Evolutionary conservation across 495 filamentous ascomycete species (phyloP).

Genomic region (Lepidopterella palustris): DNA sequence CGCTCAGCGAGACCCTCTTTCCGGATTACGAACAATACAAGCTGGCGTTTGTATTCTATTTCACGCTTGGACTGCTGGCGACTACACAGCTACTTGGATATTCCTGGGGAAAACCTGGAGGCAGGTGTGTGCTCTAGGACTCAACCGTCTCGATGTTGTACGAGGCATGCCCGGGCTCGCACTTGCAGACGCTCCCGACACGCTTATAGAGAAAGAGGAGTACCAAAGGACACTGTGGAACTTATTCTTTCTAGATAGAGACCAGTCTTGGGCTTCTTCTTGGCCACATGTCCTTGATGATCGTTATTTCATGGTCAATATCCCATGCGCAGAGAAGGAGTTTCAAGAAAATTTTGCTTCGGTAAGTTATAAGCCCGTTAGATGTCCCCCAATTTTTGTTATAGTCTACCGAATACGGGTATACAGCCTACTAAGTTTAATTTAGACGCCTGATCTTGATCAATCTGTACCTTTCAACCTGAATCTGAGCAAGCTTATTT

Average conservation of each 20-base stretch:
- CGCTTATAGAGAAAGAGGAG: constrained; percentile 15
- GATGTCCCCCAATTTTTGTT: neutral
- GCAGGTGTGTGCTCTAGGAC: constrained; percentile 9
- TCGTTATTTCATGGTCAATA: constrained; percentile 14
- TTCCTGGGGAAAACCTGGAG: constrained; percentile 23
- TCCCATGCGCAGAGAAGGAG: constrained; percentile 5
- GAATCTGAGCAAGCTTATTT: constrained; percentile 16
- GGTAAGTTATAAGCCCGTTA: neutral
- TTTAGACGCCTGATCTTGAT: neutral
- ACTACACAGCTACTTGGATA: constrained; percentile 14
- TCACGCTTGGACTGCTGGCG: constrained; percentile 11
- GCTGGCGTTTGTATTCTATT: constrained; percentile 10
- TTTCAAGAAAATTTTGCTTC: neutral
- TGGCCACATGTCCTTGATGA: constrained; percentile 20
- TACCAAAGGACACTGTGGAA: constrained; percentile 14
- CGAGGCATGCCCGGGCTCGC: neutral
- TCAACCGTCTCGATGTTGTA: constrained; percentile 14
- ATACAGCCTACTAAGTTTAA: neutral
- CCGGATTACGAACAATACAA: constrained; percentile 14
- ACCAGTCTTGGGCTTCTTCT: constrained; percentile 14
- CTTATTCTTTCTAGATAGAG: constrained; percentile 21
- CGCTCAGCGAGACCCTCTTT: constrained; percentile 7
- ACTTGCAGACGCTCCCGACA: neutral
- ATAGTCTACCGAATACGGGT: neutral
- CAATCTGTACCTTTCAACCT: constrained; percentile 6